These are phyloP conservation scores for Rubia balearica DNA, from an alignment of 305 asterid genomes.

Conservation along the genomic window DNA sequence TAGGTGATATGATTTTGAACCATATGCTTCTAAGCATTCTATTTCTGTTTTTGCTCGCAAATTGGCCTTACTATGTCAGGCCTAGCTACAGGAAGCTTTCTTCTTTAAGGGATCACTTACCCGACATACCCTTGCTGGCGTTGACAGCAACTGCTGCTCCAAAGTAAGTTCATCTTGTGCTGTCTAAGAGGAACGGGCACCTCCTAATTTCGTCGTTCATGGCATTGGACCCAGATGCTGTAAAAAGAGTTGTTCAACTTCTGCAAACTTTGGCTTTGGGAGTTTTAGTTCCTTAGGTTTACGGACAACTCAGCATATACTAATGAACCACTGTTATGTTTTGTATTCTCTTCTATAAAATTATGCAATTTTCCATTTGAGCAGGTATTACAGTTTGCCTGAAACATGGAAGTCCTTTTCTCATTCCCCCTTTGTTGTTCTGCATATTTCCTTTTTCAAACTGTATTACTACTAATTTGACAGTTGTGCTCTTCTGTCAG, in stretches of 20 bases:
- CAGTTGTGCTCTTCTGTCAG: conserved; percentile 43
- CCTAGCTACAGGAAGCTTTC: conserved; percentile 97
- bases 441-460: not conserved
- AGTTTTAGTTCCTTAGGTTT: not conserved
- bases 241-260: not conserved
- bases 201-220: conserved; percentile 4
- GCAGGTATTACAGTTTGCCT: not conserved
- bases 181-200: not conserved
- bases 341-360: not conserved
- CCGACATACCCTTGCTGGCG: conserved; percentile 77
- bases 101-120: conserved; percentile 58
- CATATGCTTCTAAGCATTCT: conserved; percentile 12
- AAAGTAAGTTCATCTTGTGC: conserved; percentile 53
- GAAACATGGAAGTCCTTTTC: not conserved
- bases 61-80: conserved; percentile 35
- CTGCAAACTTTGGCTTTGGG: not conserved
- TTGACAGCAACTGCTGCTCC: conserved; percentile 98
- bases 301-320: not conserved
- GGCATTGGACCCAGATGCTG: not conserved
- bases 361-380: not conserved
- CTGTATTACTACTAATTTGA: conserved; percentile 4
- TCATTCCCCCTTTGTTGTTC: not conserved
- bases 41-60: conserved; percentile 12
- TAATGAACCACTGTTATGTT: not conserved
- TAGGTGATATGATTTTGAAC: not conserved